Evolutionary conservation across 75 land plant species (phyloP).

Genomic region (Sequoiadendron giganteum): DNA sequence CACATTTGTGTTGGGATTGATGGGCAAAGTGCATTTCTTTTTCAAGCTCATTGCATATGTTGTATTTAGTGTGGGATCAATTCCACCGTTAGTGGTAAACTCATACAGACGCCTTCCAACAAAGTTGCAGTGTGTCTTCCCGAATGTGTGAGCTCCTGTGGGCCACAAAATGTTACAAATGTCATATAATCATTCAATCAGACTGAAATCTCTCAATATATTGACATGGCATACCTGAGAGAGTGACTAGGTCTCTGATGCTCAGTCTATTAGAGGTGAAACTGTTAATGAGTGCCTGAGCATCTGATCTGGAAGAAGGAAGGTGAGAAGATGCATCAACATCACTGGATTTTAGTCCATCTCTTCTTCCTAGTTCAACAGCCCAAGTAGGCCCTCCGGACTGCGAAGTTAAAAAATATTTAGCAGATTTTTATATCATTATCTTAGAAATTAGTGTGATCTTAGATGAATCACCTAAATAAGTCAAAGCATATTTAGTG

Average conservation of each 20-base stretch:
- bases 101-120: slow-evolving; percentile 17
- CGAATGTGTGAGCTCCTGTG: slow-evolving; percentile 29
- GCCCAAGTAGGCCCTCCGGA: not conserved
- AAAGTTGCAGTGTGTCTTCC: slow-evolving; percentile 17
- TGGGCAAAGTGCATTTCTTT: slow-evolving; percentile 13
- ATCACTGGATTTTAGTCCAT: not conserved
- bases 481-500: too few species aligned
- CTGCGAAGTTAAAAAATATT: not conserved
- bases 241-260: not conserved
- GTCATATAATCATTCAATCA: not conserved
- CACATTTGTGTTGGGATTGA: slow-evolving; percentile 4
- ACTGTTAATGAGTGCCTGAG: not conserved
- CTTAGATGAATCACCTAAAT: too few species aligned
- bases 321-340: not conserved
- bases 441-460: too few species aligned
- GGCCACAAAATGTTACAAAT: not conserved
- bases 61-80: slow-evolving; percentile 17
- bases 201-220: not conserved
- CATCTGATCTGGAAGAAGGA: not conserved
- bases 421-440: not conserved
- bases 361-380: slow-evolving; percentile 5
- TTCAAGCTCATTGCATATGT: slow-evolving; percentile 8
- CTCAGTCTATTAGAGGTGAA: not conserved
- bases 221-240: not conserved
- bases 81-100: slow-evolving; percentile 12